Evolutionary conservation across 306 rosid species (phyloP).

Genomic region (Prunus salicina): DNA sequence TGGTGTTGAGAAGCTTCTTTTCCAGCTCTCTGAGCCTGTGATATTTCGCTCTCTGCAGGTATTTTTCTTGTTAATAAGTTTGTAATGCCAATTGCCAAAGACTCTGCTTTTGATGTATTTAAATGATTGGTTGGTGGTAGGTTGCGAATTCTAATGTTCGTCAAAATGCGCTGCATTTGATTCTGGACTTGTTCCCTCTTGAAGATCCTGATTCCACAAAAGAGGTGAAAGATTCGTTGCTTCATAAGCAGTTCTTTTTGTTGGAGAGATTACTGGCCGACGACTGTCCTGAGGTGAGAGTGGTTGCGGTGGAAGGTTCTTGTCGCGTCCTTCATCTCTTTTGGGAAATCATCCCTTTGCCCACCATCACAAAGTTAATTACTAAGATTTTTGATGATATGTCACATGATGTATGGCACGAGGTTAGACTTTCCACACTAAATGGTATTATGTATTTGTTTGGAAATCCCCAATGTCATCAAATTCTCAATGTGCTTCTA

Average conservation of each 20-base stretch:
- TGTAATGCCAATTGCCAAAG: neutral
- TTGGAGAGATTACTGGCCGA: conserved; percentile 71
- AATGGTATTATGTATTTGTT: conserved; percentile 73
- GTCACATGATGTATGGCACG: conserved; percentile 67
- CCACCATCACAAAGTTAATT: conserved; percentile 67
- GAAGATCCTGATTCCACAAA: conserved; percentile 92
- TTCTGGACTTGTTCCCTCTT: conserved; percentile 82
- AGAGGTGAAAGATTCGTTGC: conserved; percentile 80
- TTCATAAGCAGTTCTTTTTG: conserved; percentile 74
- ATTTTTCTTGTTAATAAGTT: neutral
- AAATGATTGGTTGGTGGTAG: conserved; percentile 30
- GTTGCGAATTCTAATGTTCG: conserved; percentile 93
- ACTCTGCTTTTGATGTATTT: neutral
- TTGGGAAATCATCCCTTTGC: conserved; percentile 89
- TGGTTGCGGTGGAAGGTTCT: conserved; percentile 88
- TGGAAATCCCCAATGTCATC: conserved; percentile 84
- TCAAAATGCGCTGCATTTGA: conserved; percentile 79
- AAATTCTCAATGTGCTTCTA: conserved; percentile 79
- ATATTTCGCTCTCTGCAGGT: conserved; percentile 93
- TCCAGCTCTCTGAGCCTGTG: conserved; percentile 74
- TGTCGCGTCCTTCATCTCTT: conserved; percentile 77
- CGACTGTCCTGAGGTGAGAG: conserved; percentile 73
- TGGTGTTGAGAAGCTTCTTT: conserved; percentile 82
- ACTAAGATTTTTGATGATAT: conserved; percentile 65
- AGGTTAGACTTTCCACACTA: conserved; percentile 78